Evolutionary conservation across 768 basidiomycete genomes (phyloP).

Genomic region (Tremella mesenterica): DNA sequence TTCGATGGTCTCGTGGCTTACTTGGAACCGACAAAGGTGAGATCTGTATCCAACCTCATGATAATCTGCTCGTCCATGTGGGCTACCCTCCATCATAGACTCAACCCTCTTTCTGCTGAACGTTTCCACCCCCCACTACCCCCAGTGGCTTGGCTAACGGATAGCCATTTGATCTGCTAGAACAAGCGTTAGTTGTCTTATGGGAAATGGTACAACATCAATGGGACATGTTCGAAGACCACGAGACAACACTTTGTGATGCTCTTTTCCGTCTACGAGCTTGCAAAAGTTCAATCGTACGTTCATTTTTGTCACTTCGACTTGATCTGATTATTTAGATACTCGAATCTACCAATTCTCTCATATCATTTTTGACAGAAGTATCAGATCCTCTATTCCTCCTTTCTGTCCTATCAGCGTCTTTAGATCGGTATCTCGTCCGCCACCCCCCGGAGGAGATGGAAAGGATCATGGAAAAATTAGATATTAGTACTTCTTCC

Average conservation of each 20-base stretch:
- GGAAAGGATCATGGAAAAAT: not conserved
- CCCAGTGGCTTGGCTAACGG: too few relatives aligned
- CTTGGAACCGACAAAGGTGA: conserved; percentile 58
- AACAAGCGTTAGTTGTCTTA: conserved; percentile 55
- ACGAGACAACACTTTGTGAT: conserved; percentile 67
- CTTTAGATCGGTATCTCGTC: conserved; percentile 9
- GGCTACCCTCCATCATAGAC: too few relatives aligned
- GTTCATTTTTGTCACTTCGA: too few relatives aligned
- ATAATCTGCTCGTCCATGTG: too few relatives aligned
- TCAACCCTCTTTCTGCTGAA: too few relatives aligned
- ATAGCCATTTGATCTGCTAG: conserved; percentile 46
- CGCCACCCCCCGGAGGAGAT: conserved; percentile 4
- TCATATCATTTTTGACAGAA: conserved; percentile 26
- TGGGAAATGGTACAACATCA: conserved; percentile 80
- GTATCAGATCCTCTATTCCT: conserved; percentile 30
- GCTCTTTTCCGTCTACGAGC: conserved; percentile 64
- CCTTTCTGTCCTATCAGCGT: conserved; percentile 10
- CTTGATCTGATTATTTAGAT: too few relatives aligned
- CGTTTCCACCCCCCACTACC: not conserved
- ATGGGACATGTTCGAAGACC: conserved; percentile 62
- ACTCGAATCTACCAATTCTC: conserved; percentile 35
- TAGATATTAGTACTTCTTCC: not conserved
- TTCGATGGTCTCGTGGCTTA: conserved; percentile 60
- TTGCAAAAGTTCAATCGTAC: conserved; percentile 58
- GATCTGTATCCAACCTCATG: too few relatives aligned